Base-by-base conservation (phyloP, 805 yeast species). In the Lachancea kluyveri region DNA sequence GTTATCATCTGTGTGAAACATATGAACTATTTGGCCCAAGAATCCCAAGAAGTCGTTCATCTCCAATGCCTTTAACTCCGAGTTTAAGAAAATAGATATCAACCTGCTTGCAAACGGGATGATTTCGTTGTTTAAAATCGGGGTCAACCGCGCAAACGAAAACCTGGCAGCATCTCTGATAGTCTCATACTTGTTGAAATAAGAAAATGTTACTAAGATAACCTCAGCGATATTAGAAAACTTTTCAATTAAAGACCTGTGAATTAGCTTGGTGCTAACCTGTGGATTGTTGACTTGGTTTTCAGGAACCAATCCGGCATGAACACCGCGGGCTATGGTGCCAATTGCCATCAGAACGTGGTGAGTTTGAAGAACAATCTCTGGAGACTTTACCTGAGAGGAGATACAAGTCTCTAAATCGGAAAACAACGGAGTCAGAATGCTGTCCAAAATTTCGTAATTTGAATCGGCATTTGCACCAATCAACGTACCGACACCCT, bases 321-420 rank as follows among this genome's bases (percentile, higher is more conserved):
- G 92, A 47, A 82, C 76, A 4, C 97, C 97, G 52, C 92, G 74
- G 3, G 87, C 80, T 48, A 88, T 70, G 0, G 96, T 85, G 26
- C 96, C 96, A 26, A 90, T 74, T 0, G 96, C 88, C 76, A 85
- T 74, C 29, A 92, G 60, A 20, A 79, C 70, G 53, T 90, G 96
- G 55, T 92, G 95, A 3, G 86, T 79, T 52, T 85, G 92, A 26
- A 84, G 58, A 2, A 79, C 68, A 20, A 70, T 48, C 24, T 67
- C 64, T 21, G 67, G 62, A 17, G 65, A 65, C 35, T 57, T 57
- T 17, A 59, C 54, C 33, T 59, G 64, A 4, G 64, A 54, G 12
- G 70, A 62, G 21, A 85, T 74, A 47, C 86, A 77, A 14, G 63
- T 62, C 52, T 86, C 88, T 42, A 88, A 63, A 38, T 74, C 78